Evolutionary conservation across 306 rosid genomes (phyloP).

Genomic region (Vigna unguiculata): DNA sequence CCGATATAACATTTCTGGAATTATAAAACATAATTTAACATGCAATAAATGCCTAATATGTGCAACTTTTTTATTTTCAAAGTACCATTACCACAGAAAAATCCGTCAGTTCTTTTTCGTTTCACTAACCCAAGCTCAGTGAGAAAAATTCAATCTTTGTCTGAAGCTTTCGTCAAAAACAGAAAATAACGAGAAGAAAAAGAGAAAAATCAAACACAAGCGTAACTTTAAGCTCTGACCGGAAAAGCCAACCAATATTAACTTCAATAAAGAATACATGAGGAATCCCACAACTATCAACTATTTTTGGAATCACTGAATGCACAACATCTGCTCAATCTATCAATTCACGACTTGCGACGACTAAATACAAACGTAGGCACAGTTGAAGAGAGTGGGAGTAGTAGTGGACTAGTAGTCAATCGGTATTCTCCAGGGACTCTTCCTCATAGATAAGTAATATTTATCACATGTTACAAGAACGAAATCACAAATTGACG

Average conservation of each 20-base stretch:
- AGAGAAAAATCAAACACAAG: not conserved
- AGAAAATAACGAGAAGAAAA: not conserved
- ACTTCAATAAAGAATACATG: slow-evolving; percentile 1
- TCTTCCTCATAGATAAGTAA: not conserved
- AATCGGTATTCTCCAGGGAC: not conserved
- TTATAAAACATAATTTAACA: slow-evolving; percentile 21
- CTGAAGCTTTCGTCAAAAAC: not conserved
- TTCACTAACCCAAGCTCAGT: slow-evolving; percentile 13
- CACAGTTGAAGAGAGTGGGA: slow-evolving; percentile 6
- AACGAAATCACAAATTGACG: slow-evolving; percentile 12
- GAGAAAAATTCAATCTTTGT: not conserved
- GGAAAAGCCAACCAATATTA: not conserved
- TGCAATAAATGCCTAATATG: slow-evolving; percentile 23
- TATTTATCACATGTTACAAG: slow-evolving; percentile 17
- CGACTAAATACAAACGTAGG: slow-evolving; percentile 5
- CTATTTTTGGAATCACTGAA: not conserved
- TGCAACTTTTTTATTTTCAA: not conserved
- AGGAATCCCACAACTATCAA: not conserved
- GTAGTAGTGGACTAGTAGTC: not conserved
- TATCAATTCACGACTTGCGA: not conserved
- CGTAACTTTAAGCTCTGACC: not conserved
- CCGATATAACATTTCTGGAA: not conserved
- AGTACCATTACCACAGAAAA: slow-evolving; percentile 32
- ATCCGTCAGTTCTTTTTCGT: not conserved
- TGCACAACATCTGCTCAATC: not conserved